phyloP scores from a whole-genome alignment of 2,329 filamentous ascomycete genomes.

The Clonostachys sp. region DNA sequence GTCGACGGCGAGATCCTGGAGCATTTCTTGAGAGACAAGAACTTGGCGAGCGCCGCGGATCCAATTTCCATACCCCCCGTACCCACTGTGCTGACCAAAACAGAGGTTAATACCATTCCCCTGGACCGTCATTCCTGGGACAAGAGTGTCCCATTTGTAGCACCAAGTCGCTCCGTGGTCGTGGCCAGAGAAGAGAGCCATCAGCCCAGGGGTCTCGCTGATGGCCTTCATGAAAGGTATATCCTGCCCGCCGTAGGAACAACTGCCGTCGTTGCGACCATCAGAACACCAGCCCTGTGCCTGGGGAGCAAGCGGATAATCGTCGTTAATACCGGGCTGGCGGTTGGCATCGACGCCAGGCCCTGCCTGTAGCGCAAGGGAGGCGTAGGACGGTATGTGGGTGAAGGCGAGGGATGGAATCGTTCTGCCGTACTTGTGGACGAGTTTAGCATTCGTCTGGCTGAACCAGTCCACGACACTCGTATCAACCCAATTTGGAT shows the following conservation, averaged over 20 bases:
- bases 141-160: constrained; percentile 37
- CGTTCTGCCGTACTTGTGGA: constrained; percentile 17
- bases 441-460: constrained; percentile 14
- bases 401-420: constrained; percentile 44
- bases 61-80: constrained; percentile 66
- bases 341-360: constrained; percentile 23
- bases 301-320: constrained; percentile 31
- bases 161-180: constrained; percentile 63
- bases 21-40: constrained; percentile 33
- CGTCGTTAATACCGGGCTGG: constrained; percentile 41
- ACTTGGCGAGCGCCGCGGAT: constrained; percentile 56
- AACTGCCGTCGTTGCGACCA: constrained; percentile 26
- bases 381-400: constrained; percentile 41
- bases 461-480: constrained; percentile 40
- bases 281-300: constrained; percentile 38
- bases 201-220: constrained; percentile 45
- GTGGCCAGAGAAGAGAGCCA: constrained; percentile 60
- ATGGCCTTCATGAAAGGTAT: constrained; percentile 60
- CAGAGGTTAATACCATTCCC: constrained; percentile 43
- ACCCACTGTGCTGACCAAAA: constrained; percentile 64
- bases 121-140: constrained; percentile 21
- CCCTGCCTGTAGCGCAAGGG: constrained; percentile 27
- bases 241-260: constrained; percentile 45
- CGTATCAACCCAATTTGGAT: constrained; percentile 39
- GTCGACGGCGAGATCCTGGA: constrained; percentile 36